Evolutionary conservation across 805 yeast genomes (phyloP), one percentile per base, ranked within the genome.

Genomic region (Candida stauntonica): DNA sequence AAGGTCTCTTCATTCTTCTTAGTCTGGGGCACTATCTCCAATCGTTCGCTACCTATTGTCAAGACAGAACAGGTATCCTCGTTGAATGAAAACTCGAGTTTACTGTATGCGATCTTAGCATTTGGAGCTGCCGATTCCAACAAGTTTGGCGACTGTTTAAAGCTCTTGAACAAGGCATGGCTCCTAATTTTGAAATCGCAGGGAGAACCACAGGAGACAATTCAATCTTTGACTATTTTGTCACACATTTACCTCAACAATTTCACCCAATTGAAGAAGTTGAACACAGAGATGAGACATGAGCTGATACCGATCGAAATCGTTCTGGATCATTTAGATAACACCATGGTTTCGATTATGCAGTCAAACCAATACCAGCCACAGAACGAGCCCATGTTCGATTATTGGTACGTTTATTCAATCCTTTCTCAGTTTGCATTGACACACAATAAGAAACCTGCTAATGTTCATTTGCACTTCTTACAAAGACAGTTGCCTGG

Each of bases 391-490:
- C 39, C 38, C 4, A 17, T 41, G 12, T 44, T 52, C 28, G 55
- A 62, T 37, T 61, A 61, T 38, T 75, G 80, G 80, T 62, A 66
- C 43, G 67, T 75, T 14, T 75, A 72, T 45, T 53, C 64, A 6
- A 47, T 75, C 11, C 58, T 75, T 11, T 68, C 79, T 1, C 63
- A 63, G 23, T 70, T 67, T 45, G 59, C 68, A 14, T 58, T 64
- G 33, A 50, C 58, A 16, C 64, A 57, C 46, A 62, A 65, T 46
- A 63, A 66, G 39, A 54, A 62, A 1, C 71, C 75, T 2, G 69
- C 76, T 3, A 57, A 63, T 14, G 45, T 57, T 12, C 67, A 67
- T 46, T 26, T 18, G 3, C 46, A 52, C 14, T 54, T 65, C 24
- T 29, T 47, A 3, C 16, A 26, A 1, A 34, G 38, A n/a, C 11